A percentile compares a stretch with the other conserved stretches of the same genome.
Conservation (phyloP, 1,284 basidiomycete species). For the Ustilago hordei region DNA sequence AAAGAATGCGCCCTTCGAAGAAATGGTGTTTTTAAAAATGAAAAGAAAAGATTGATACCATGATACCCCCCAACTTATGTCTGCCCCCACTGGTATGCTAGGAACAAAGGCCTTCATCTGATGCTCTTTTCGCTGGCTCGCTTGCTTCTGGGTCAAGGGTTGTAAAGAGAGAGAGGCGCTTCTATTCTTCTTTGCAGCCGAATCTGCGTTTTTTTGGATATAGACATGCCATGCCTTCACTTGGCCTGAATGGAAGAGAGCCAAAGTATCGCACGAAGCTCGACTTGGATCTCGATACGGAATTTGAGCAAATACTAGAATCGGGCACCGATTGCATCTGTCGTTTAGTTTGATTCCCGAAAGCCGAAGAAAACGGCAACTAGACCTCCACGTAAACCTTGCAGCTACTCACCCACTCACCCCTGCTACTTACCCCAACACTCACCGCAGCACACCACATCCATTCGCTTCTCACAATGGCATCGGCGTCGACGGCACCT, state of each 20-base stretch:
- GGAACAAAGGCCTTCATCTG: background rate
- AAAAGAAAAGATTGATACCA: too few relatives aligned
- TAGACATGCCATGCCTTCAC: background rate
- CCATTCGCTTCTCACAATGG: background rate
- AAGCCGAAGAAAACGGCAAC: background rate
- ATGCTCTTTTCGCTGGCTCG: background rate
- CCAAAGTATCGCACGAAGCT: constrained; percentile 11
- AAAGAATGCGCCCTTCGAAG: too few relatives aligned
- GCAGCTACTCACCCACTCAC: background rate
- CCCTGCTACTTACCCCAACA: background rate
- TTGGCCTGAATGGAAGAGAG: background rate
- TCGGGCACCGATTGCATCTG: background rate
- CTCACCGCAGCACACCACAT: background rate
- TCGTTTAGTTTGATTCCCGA: background rate
- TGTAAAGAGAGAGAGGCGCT: background rate
- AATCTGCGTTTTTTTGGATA: constrained; percentile 17
- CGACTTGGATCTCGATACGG: background rate
- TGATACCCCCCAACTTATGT: too few relatives aligned
- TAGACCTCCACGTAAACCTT: background rate
- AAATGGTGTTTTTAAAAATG: too few relatives aligned
- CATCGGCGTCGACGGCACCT: constrained; percentile 8
- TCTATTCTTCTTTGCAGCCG: constrained; percentile 1
- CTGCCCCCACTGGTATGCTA: background rate
- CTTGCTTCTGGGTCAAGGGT: constrained; percentile 22
- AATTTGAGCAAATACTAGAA: background rate